phyloP scores from a whole-genome alignment of 1,139 yeast genomes.

The Scheffersomyces segobiensis region DNA sequence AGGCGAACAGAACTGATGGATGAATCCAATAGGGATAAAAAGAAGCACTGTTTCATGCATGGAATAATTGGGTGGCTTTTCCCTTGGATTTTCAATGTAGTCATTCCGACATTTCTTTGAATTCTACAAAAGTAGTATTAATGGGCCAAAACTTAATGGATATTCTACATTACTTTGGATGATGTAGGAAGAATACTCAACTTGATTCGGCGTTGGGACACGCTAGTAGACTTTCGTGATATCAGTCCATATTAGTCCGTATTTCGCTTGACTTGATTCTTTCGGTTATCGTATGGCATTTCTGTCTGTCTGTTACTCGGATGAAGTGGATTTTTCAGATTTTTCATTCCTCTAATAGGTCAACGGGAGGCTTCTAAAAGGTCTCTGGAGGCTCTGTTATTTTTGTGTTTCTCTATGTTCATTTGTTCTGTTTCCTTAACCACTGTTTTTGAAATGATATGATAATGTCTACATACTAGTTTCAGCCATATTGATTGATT shows the following conservation, averaged over 20 bases:
- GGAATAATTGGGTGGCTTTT: no score
- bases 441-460: not conserved
- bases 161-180: no score
- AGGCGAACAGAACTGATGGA: not conserved
- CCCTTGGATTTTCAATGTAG: no score
- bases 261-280: not conserved
- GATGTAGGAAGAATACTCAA: no score
- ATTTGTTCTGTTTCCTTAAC: not conserved
- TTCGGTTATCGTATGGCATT: not conserved
- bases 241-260: no score
- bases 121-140: no score
- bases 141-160: no score
- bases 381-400: not conserved
- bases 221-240: no score
- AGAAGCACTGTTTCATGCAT: no score
- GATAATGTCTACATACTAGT: constrained; percentile 37
- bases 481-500: constrained; percentile 43
- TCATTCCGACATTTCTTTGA: no score
- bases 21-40: not conserved
- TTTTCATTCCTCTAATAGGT: not conserved
- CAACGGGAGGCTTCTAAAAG: not conserved
- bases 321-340: not conserved
- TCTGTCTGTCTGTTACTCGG: not conserved
- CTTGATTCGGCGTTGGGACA: no score
- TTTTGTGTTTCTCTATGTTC: not conserved